These are phyloP conservation scores for Fusarium keratoplasticum DNA, from an alignment of 2,329 filamentous ascomycete genomes.

Conservation along the genomic window DNA sequence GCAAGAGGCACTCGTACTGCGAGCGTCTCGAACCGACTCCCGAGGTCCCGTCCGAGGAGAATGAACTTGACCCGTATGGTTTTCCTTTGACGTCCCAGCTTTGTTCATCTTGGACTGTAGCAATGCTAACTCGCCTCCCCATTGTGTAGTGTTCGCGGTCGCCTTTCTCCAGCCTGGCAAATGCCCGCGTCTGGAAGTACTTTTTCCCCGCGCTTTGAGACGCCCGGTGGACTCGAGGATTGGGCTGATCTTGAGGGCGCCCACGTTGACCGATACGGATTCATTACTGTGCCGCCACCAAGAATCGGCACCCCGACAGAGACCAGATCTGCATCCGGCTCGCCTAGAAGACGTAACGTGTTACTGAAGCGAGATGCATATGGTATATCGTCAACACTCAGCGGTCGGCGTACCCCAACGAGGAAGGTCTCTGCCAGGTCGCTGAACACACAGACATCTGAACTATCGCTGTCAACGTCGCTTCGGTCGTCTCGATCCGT, in stretches of 20 bases:
- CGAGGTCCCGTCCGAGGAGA: slow-evolving; percentile 64
- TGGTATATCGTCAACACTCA: slow-evolving; percentile 54
- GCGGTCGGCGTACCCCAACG: slow-evolving; percentile 58
- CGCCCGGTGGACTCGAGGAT: slow-evolving; percentile 69
- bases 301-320: slow-evolving; percentile 56
- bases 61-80: slow-evolving; percentile 68
- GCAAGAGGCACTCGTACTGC: slow-evolving; percentile 59
- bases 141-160: slow-evolving; percentile 43
- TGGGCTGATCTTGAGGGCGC: slow-evolving; percentile 73
- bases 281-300: slow-evolving; percentile 65
- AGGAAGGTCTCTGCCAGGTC: slow-evolving; percentile 69
- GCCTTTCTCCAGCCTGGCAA: slow-evolving; percentile 49
- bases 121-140: slow-evolving; percentile 44
- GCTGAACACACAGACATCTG: slow-evolving; percentile 67
- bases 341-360: slow-evolving; percentile 59
- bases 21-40: slow-evolving; percentile 62
- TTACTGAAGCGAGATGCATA: slow-evolving; percentile 52
- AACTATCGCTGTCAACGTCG: slow-evolving; percentile 60
- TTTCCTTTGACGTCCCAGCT: slow-evolving; percentile 57
- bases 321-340: slow-evolving; percentile 55
- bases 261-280: slow-evolving; percentile 76
- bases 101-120: slow-evolving; percentile 38
- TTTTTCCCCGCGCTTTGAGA: slow-evolving; percentile 57
- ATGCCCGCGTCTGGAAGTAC: slow-evolving; percentile 58
- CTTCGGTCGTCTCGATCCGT: slow-evolving; percentile 66